phyloP scores from a whole-genome alignment of 768 basidiomycete genomes.

The Lentinula guzmanii region DNA sequence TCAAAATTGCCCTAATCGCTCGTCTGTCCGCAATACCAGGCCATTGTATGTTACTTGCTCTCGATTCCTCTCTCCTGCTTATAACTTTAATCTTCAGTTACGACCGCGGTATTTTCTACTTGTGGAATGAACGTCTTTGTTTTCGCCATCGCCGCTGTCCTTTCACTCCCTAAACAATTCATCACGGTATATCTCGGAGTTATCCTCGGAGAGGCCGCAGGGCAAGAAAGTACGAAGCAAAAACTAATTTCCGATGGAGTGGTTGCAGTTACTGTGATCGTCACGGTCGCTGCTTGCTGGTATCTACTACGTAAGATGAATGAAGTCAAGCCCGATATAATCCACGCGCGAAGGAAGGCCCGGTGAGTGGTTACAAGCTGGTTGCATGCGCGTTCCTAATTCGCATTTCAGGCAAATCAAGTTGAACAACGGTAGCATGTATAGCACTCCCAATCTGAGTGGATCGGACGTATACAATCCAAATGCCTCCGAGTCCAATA shows the following conservation, averaged over 20 bases:
- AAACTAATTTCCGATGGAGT: slow-evolving; percentile 67
- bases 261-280: slow-evolving; percentile 57
- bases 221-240: slow-evolving; percentile 37
- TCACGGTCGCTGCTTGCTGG: slow-evolving; percentile 79
- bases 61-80: neutral
- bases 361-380: slow-evolving; percentile 32
- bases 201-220: slow-evolving; percentile 50
- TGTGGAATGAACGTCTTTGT: slow-evolving; percentile 81
- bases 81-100: slow-evolving; percentile 42
- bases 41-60: slow-evolving; percentile 51
- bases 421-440: slow-evolving; percentile 23
- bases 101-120: slow-evolving; percentile 82
- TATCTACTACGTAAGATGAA: slow-evolving; percentile 75
- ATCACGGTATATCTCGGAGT: slow-evolving; percentile 90
- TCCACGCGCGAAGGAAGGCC: slow-evolving; percentile 66
- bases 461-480: slow-evolving; percentile 19
- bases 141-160: slow-evolving; percentile 73
- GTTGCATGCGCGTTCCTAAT: neutral
- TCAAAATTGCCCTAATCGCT: slow-evolving; percentile 74
- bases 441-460: slow-evolving; percentile 1
- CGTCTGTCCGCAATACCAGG: slow-evolving; percentile 81
- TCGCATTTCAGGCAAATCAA: slow-evolving; percentile 46
- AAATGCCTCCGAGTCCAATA: slow-evolving; percentile 26
- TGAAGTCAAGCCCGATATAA: slow-evolving; percentile 57
- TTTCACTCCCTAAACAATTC: slow-evolving; percentile 88